Conservation (phyloP, 495 filamentous ascomycete species). For the Chaetomium fimeti region DNA sequence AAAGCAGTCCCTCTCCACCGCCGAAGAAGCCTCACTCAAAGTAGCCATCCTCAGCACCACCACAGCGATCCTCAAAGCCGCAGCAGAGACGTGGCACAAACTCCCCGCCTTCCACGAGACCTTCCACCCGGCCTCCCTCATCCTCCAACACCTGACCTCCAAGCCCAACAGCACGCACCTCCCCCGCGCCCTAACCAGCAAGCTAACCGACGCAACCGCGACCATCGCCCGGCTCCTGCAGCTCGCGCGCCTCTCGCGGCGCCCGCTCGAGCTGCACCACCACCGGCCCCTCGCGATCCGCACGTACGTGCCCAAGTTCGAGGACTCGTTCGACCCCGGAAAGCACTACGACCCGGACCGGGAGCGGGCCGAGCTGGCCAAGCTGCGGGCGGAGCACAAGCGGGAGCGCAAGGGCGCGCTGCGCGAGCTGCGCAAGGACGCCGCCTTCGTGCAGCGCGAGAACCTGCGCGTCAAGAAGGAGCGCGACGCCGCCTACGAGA, state of each 20-base stretch:
- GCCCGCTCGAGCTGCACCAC: constrained; percentile 82
- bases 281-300: constrained; percentile 88
- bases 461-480: constrained; percentile 88
- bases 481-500: constrained; percentile 83
- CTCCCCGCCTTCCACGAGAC: constrained; percentile 73
- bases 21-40: constrained; percentile 51
- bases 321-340: constrained; percentile 89
- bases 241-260: constrained; percentile 60
- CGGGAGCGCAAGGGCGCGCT: constrained; percentile 92
- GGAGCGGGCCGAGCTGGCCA: constrained; percentile 76
- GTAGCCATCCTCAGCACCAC: constrained; percentile 58
- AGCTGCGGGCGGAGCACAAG: constrained; percentile 86
- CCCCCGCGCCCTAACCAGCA: constrained; percentile 39
- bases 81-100: constrained; percentile 61
- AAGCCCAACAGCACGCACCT: constrained; percentile 53
- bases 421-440: constrained; percentile 91
- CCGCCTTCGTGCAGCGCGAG: constrained; percentile 85
- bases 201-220: constrained; percentile 41
- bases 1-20: constrained; percentile 24
- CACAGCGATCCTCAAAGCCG: constrained; percentile 55
- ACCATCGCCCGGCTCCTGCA: constrained; percentile 52
- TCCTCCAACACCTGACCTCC: constrained; percentile 55
- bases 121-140: constrained; percentile 57
- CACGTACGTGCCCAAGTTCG: constrained; percentile 88
- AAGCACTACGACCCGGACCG: constrained; percentile 94